Evolutionary conservation across 2,329 filamentous ascomycete genomes (phyloP), one percentile per base, ranked within the genome.

Genomic region (Emmonsia crescens): DNA sequence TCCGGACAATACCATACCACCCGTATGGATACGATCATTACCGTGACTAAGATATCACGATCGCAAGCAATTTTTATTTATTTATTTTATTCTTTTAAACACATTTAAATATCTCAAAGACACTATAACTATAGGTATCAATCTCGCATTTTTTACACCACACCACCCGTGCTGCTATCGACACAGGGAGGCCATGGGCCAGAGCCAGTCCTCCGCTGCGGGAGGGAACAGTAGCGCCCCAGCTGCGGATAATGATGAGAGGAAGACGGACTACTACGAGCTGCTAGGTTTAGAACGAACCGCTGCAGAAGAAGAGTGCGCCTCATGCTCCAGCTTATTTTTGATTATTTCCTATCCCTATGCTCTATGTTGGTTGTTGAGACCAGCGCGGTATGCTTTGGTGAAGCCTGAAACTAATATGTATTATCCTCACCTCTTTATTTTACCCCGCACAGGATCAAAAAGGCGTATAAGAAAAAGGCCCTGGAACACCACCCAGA

Each of bases 401-500:
- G 52, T 59, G 33, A 19, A 31, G n/a, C 38, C 19, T n/a, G 38
- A 54, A 24, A 60, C 59, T 63, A 52, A 65, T 36, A 54, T 12
- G 16, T 12, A 40, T 24, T 31, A 21, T 21, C 61, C 27, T 57
- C 19, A n/a, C 9, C 2, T n/a, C n/a, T n/a, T n/a, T n/a, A n/a
- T n/a, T n/a, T n/a, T n/a, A n/a, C 48, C 48, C 38, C 8, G 40
- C 29, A 19, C 63, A 93, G 89, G 66, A 91, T 99, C 70, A 96
- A 96, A 71, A 96, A 91, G 70, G 91, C 92, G 16, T 99, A 99
- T 75, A 85, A 91, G 66, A 86, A 80, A 64, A 96, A 93, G 73
- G 94, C 94, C 1, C 84, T 99, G 57, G 91, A 96, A 73, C 81
- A 97, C 10, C 94, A 99, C 73, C 94, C 94, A 0, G 94, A 99